Evolutionary conservation across 352 stramenopile species (phyloP), one percentile per base, ranked within the genome.

Genomic region (Globisporangium cylindrosporum): DNA sequence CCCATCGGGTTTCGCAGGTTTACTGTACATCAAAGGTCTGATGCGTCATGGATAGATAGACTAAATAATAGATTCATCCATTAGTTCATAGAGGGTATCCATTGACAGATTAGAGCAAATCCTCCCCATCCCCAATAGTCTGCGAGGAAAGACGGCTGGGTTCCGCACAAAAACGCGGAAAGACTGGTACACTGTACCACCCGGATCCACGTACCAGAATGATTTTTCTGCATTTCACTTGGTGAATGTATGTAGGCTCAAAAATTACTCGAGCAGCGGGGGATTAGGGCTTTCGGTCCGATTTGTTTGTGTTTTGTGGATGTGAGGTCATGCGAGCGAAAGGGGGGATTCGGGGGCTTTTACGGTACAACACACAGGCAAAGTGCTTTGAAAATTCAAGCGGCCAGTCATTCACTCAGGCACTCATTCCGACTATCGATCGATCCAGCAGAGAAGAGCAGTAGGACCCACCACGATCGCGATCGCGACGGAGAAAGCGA

Each of bases 351-450:
- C 3, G 12, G 36, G 36, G 36, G 32, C 32, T 38, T 6, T 43
- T 9, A 32, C 15, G 12, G 38, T 46, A 46, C n/a, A n/a, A 9
- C 22, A 34, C 51, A 32, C 48, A 58, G 24, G 25, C 24, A 20
- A 59, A 59, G n/a, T 18, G 41, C 41, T 59, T 59, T 59, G 12
- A 34, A 60, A 60, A 60, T 43, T 49, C 41, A 49, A 49, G 15
- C 29, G 8, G 55, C 53, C 53, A 59, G 55, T 59, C 54, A 38
- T 59, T 59, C 54, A 14, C 7, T 29, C 55, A 60, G 6, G 9
- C 36, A 18, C 1, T 46, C 38, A 46, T 60, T 60, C 55, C 55
- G 55, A 60, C 55, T 60, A 48, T 60, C 29, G 55, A 60, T 46
- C 55, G 55, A 43, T 60, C 55, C 55, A 60, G 29, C 15, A 22